Percentiles rank a stretch among this genome's conserved stretches.
phyloP scores from a whole-genome alignment of 306 rosid species.

The Abrus pulchellus region DNA sequence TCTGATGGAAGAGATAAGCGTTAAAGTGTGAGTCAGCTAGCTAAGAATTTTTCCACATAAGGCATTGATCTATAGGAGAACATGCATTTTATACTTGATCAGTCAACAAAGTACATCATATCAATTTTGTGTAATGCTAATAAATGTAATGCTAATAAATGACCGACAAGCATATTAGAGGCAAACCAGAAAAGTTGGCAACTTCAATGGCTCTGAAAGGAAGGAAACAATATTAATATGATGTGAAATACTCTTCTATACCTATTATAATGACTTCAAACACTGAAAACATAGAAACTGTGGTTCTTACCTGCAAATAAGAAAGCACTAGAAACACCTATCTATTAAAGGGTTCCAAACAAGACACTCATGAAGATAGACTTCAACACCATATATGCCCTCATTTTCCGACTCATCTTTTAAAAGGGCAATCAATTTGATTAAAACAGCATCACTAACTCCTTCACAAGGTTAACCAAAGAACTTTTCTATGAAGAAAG shows the following conservation, averaged over 20 bases:
- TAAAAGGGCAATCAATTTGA: constrained; percentile 7
- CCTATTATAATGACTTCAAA: constrained; percentile 9
- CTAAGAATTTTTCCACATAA: neutral
- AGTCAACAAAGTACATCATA: neutral
- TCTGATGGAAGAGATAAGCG: neutral
- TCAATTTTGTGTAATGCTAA: neutral
- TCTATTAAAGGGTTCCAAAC: neutral
- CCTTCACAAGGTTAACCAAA: constrained; percentile 13
- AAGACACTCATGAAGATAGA: neutral
- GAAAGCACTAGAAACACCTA: constrained; percentile 10
- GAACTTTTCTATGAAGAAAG: neutral
- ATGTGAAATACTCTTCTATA: neutral
- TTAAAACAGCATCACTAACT: constrained; percentile 8
- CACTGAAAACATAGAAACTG: constrained; percentile 13
- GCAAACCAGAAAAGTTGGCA: neutral
- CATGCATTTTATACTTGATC: neutral
- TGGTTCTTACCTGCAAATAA: constrained; percentile 12
- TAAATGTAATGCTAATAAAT: neutral
- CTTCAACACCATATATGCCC: constrained; percentile 11
- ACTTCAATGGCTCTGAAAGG: neutral
- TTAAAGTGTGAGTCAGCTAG: neutral
- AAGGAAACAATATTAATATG: neutral
- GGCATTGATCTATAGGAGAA: neutral
- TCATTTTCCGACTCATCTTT: constrained; percentile 26
- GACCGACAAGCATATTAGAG: neutral